Evolutionary conservation across 352 stramenopile species (phyloP), one percentile per base, ranked within the genome.

Genomic region (Phytophthora sp.): DNA sequence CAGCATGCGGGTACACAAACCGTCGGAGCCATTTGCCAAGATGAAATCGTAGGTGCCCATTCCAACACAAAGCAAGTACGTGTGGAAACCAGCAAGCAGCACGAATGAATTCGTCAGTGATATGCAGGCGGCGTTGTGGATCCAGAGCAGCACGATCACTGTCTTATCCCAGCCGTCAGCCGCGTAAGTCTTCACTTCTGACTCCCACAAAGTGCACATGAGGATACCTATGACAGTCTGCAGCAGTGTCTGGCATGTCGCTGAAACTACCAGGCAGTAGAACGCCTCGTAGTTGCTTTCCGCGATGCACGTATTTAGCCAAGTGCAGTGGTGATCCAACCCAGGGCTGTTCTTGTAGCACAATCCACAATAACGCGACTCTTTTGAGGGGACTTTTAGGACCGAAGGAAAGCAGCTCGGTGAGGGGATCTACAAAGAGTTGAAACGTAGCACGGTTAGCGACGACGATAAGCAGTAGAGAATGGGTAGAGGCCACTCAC

Each of bases 21-120:
- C 86, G 16, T 94, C 81, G 39, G 69, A 87, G 30, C 87, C 87
- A 45, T 91, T 91, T 38, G 81, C 79, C 18, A 94, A 68, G 45
- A 95, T 92, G 60, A 93, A 95, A 53, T 95, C 87, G 73, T 94
- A 95, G 3, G 87, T 95, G 2, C 85, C 85, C 47, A 84, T 86
- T 33, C 85, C 69, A 30, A 91, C 70, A 35, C 62, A 78, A 18
- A 95, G 61, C 31, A 95, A 58, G 49, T 93, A 95, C 15, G 82
- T 89, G 71, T 95, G 85, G 57, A 95, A 95, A 9, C 77, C 73
- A 15, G 85, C 78, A 13, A 95, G 76, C 24, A 91, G 64, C 12
- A 88, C 63, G 50, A 93, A 95, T 20, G 85, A 90, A 59, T 82
- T 89, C 0, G 73, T 67, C 6, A 94, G 59, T 12, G 79, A 79